Conservation (phyloP, 2,329 filamentous ascomycete species). For the Cladosporium sp. region DNA sequence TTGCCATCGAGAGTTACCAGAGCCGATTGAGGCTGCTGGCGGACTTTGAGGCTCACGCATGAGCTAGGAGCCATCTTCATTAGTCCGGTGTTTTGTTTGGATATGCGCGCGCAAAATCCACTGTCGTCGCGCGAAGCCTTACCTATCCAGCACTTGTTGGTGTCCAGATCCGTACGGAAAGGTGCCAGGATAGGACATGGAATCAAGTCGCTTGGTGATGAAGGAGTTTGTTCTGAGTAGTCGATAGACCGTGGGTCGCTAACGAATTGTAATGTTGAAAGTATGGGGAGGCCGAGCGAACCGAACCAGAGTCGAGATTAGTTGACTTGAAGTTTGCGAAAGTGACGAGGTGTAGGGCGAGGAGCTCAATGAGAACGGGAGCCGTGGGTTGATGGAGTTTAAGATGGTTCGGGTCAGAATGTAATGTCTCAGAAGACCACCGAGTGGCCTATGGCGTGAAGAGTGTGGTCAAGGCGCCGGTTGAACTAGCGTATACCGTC, state of each 20-base stretch:
- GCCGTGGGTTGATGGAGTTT: slow-evolving; percentile 12
- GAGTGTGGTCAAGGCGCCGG: slow-evolving; percentile 11
- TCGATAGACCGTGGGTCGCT: slow-evolving; percentile 3
- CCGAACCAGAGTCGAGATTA: slow-evolving; percentile 12
- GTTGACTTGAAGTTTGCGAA: slow-evolving; percentile 6
- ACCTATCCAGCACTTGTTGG: slow-evolving; percentile 15
- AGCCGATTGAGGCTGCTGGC: slow-evolving; percentile 63
- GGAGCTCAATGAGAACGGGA: slow-evolving; percentile 1
- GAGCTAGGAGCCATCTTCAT: slow-evolving; percentile 14
- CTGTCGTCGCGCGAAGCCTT: slow-evolving; percentile 10
- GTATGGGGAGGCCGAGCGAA: slow-evolving; percentile 8
- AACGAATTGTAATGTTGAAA: slow-evolving; percentile 1
- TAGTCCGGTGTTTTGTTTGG: slow-evolving; percentile 10
- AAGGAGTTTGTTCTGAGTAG: neutral
- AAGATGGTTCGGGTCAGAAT: slow-evolving; percentile 13
- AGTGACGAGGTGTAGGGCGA: slow-evolving; percentile 5
- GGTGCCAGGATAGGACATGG: slow-evolving; percentile 15
- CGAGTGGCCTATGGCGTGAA: slow-evolving; percentile 13
- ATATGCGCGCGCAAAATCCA: slow-evolving; percentile 1
- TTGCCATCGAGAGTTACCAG: slow-evolving; percentile 63
- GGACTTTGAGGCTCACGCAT: slow-evolving; percentile 51
- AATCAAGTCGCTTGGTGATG: slow-evolving; percentile 3
- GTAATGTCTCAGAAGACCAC: slow-evolving; percentile 13
- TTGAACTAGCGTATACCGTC: slow-evolving; percentile 9
- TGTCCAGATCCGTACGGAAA: slow-evolving; percentile 15